phyloP scores from a whole-genome alignment of 2,329 filamentous ascomycete genomes.

The Diaporthe aspalathi region DNA sequence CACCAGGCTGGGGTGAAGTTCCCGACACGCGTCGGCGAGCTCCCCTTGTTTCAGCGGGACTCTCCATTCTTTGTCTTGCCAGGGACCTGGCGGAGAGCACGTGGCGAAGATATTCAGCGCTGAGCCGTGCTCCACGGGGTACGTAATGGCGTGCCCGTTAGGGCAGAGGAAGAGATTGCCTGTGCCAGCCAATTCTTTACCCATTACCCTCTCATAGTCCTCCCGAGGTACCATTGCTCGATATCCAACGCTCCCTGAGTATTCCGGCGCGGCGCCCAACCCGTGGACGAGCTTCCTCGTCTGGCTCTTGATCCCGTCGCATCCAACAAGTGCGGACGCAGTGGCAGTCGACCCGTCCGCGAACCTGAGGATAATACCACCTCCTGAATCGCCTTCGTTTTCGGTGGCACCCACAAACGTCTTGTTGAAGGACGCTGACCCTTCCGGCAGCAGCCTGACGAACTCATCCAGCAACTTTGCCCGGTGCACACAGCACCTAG shows the following conservation, averaged over 20 bases:
- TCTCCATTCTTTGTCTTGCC: conserved; percentile 25
- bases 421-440: conserved; percentile 36
- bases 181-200: conserved; percentile 24
- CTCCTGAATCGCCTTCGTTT: neutral
- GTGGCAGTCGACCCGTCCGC: conserved; percentile 36
- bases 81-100: neutral
- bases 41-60: conserved; percentile 2
- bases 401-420: conserved; percentile 32
- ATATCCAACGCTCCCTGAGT: conserved; percentile 40
- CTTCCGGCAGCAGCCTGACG: conserved; percentile 33
- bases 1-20: conserved; percentile 10
- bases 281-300: conserved; percentile 36
- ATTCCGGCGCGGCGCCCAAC: conserved; percentile 31
- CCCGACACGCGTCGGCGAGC: conserved; percentile 2
- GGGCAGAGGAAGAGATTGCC: conserved; percentile 31
- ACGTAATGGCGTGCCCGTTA: conserved; percentile 33
- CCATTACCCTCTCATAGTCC: conserved; percentile 20
- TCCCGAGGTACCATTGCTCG: conserved; percentile 36
- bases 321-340: conserved; percentile 42
- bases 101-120: conserved; percentile 36
- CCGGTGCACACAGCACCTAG: conserved; percentile 38
- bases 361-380: neutral
- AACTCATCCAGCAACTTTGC: conserved; percentile 39
- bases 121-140: conserved; percentile 37
- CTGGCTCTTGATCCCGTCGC: conserved; percentile 43